phyloP scores from a whole-genome alignment of 1,139 yeast genomes.

The Geotrichum carabidarum region DNA sequence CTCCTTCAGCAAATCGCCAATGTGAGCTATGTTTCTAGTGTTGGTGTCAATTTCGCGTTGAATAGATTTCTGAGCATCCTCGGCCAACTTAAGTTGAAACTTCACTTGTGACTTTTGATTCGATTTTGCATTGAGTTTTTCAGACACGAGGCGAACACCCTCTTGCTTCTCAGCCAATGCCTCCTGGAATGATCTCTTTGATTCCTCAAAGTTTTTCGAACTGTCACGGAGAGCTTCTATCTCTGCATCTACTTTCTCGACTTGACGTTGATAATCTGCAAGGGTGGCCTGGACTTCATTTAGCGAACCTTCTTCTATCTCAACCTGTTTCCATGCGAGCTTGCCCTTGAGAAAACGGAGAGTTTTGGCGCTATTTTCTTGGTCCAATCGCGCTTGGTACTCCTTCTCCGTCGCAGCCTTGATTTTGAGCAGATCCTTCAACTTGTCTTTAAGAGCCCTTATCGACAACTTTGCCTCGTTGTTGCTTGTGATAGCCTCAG shows the following conservation, averaged over 20 bases:
- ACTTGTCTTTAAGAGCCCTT: slow-evolving; percentile 5
- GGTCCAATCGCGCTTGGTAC: slow-evolving; percentile 1
- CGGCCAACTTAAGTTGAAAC: not conserved
- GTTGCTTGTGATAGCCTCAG: slow-evolving; percentile 3
- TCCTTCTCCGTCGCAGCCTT: slow-evolving; percentile 28
- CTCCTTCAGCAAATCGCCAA: slow-evolving; percentile 1
- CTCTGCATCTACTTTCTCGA: slow-evolving; percentile 13
- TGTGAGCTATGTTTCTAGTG: not conserved
- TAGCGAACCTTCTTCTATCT: not conserved
- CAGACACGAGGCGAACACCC: not conserved
- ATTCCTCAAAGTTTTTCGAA: slow-evolving; percentile 6
- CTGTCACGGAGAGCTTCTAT: slow-evolving; percentile 6
- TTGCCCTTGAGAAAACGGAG: slow-evolving; percentile 8
- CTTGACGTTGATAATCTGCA: not conserved
- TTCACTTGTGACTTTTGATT: not conserved
- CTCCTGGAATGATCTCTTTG: slow-evolving; percentile 16
- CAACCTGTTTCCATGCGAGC: slow-evolving; percentile 15
- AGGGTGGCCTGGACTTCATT: not conserved
- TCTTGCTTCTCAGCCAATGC: slow-evolving; percentile 2
- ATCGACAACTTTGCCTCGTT: slow-evolving; percentile 29
- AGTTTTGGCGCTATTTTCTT: slow-evolving; percentile 1
- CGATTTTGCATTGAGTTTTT: not conserved
- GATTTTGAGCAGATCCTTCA: slow-evolving; percentile 34
- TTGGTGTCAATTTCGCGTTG: not conserved
- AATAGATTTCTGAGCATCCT: slow-evolving; percentile 9